Base-by-base conservation (phyloP, 495 filamentous ascomycete genomes). In the Aspergillus incahuasiensis region DNA sequence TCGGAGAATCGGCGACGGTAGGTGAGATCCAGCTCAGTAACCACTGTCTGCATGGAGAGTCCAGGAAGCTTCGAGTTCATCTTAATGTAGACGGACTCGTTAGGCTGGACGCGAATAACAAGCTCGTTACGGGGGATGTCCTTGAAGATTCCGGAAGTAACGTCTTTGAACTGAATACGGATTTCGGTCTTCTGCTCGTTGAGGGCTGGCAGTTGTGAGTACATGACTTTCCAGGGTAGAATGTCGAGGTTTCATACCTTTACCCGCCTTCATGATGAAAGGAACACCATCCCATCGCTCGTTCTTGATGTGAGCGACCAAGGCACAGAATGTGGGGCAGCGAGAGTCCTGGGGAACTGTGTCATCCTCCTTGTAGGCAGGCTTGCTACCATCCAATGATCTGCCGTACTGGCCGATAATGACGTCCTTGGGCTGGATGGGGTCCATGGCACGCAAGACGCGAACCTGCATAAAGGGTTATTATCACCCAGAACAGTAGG, bases 111-210 rank as follows among this genome's bases (percentile, higher is more conserved):
- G 57, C 95, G 91, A 77, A 99, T 96, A 63, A 99, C 95, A 54
- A 99, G 87, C 77, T 99, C 95, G 79, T 99, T 99, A 47, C 95
- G 88, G 48, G 95, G 95, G 60, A 97, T 99, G 64, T 99, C 92
- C 82, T 97, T 97, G 79, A 99, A 99, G 78, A 99, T 99, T 55
- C 95, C 95, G 24, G 91, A 96, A 19, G 95, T 97, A 51, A 99
- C 94, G 64, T 99, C 95, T 76, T 92, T 92, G 84, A 96, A 99
- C 71, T 99, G 95, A 58, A 99, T 97, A 63, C 95, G 90, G 61
- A 99, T 92, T 75, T 99, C 95, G 30, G 95, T 97, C 85, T 99
- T 99, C 72, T 99, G 95, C 82, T 99, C 95, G 73, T 99, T 99
- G 46, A 99, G 78, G 51, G 94, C 94, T 83, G 52, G 32, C 21